These are phyloP conservation scores for Cichorium intybus DNA, from an alignment of 140 eudicot species.

Conservation along the genomic window DNA sequence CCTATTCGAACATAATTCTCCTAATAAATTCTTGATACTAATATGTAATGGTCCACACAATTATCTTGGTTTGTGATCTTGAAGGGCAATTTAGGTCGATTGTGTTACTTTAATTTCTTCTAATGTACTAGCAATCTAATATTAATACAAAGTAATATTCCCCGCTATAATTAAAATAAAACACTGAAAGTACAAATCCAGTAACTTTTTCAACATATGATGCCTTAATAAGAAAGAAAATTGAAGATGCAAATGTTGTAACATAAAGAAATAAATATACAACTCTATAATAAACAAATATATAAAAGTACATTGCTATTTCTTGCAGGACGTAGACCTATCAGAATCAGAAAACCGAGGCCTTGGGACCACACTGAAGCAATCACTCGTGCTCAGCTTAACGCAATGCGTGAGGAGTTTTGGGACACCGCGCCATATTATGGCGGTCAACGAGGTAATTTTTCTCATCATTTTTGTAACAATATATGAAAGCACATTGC, in stretches of 20 bases:
- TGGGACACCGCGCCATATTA: background rate
- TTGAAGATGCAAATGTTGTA: too few species aligned
- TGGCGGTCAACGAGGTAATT: slow-evolving; percentile 8
- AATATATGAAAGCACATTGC: background rate
- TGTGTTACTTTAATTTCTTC: too few species aligned
- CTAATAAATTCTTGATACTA: background rate
- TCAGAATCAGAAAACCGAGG: background rate
- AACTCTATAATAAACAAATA: too few species aligned
- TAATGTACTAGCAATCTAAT: too few species aligned
- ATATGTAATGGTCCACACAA: background rate
- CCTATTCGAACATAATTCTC: too few species aligned
- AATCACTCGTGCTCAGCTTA: background rate
- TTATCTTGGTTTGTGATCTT: background rate
- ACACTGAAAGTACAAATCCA: too few species aligned
- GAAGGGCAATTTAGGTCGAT: too few species aligned
- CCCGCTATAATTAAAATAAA: too few species aligned
- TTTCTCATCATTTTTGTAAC: background rate
- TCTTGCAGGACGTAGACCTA: background rate
- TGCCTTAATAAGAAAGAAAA: too few species aligned
- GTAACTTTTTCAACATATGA: too few species aligned
- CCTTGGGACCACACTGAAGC: background rate
- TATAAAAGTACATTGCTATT: background rate
- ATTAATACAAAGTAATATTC: too few species aligned
- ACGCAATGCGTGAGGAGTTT: slow-evolving; percentile 6
- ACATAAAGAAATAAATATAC: too few species aligned